Percentiles rank a stretch among this genome's conserved stretches.
Evolutionary conservation across 257 asterid genomes (phyloP).

Genomic region (Solanum chaucha): DNA sequence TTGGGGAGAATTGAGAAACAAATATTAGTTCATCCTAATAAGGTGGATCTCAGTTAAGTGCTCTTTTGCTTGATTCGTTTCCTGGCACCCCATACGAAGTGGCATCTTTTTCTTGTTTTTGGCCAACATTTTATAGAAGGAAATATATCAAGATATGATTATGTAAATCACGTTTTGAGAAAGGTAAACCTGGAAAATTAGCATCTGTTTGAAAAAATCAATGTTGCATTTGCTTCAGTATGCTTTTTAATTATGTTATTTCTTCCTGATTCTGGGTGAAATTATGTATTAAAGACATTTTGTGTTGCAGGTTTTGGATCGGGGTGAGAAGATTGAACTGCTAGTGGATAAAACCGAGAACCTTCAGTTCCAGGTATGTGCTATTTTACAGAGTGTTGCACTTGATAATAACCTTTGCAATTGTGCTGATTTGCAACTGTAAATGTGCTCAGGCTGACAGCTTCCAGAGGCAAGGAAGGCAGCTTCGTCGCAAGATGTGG

Average conservation of each 20-base stretch:
- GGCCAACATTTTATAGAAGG: not conserved
- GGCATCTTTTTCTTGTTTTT: not conserved
- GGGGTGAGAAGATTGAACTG: slow-evolving; percentile 93
- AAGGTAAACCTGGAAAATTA: not conserved
- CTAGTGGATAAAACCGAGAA: slow-evolving; percentile 90
- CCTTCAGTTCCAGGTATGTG: slow-evolving; percentile 87
- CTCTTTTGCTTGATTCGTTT: not conserved
- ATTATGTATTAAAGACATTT: not conserved
- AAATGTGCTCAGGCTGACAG: slow-evolving; percentile 70
- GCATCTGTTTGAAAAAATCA: not conserved
- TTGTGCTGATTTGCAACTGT: not conserved
- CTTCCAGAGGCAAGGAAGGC: slow-evolving; percentile 96
- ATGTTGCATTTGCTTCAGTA: not conserved
- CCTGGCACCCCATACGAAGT: not conserved
- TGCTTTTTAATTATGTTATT: not conserved
- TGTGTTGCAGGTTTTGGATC: slow-evolving; percentile 71
- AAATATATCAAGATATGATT: not conserved
- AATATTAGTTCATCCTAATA: not conserved
- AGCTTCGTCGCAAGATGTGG: slow-evolving; percentile 93
- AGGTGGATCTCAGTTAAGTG: not conserved
- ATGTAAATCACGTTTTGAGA: not conserved
- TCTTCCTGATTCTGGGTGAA: not conserved
- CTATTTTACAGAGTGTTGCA: not conserved
- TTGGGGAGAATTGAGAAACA: not conserved
- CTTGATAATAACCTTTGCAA: not conserved